Evolutionary conservation across 208 protist species (phyloP), one percentile per base, ranked within the genome.

Genomic region (Herpetomonas muscarum): DNA sequence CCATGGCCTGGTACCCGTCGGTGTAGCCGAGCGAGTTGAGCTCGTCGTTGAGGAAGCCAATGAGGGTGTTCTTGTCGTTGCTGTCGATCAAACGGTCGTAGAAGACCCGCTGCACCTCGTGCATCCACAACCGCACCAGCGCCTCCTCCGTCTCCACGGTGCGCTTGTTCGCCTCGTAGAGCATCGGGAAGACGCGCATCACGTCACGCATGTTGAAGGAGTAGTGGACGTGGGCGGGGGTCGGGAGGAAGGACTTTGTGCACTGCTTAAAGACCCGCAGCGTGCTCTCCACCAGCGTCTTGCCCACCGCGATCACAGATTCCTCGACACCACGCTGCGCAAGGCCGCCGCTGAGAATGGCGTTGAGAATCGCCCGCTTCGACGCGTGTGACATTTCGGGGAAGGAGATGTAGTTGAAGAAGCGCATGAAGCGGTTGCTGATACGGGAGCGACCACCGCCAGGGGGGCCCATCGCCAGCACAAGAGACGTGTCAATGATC

Each of bases 131-230:
- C 37, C 80, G 67, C 34, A 94, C 61, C 9, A 98, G 56, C 1
- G 74, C 67, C n/a, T 72, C 59, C 45, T 65, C 41, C 22, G 80
- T 79, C 13, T 64, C 37, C 25, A 98, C 47, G 34, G 64, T 72
- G 50, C 80, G 92, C 17, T 79, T 37, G 42, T 95, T 76, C 17
- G 74, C 79, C 19, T 76, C 65, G 69, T 97, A 94, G n/a, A 99
- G 64, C 71, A 97, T 92, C 28, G 98, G 93, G 49, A 99, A 97
- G 47, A 99, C 94, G n/a, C 97, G 97, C 67, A 96, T 91, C 7
- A 99, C 73, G 74, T 99, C 98, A 17, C 98, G 91, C 81, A 99
- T 85, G 81, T 99, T 99, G 81, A 99, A 99, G 6, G 96, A 97
- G 76, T 99, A 99, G 69, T 99, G 98, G 31, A 97, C 93, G 61